phyloP scores from a whole-genome alignment of 2,329 filamentous ascomycete species.

The Setomelanomma holmii region DNA sequence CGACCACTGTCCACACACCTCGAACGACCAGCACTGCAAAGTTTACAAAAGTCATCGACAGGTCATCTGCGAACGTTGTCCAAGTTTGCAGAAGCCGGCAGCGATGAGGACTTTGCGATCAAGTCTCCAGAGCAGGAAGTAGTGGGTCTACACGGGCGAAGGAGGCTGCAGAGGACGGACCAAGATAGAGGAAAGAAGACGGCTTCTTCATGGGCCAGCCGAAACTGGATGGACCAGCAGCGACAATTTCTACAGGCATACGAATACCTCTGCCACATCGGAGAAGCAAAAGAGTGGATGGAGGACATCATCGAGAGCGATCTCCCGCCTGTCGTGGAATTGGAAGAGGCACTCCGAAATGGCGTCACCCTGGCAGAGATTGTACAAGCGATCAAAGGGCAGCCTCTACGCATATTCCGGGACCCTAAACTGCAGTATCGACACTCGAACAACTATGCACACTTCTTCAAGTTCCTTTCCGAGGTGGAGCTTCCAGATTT shows the following conservation, averaged over 20 bases:
- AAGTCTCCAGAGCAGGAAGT: slow-evolving; percentile 83
- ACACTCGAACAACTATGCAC: slow-evolving; percentile 96
- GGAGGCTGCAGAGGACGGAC: slow-evolving; percentile 77
- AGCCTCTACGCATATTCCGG: slow-evolving; percentile 81
- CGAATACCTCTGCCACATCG: slow-evolving; percentile 98
- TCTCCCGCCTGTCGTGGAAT: slow-evolving; percentile 89
- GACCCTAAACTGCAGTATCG: slow-evolving; percentile 86
- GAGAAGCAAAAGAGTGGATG: slow-evolving; percentile 99
- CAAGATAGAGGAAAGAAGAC: slow-evolving; percentile 61
- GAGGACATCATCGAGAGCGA: slow-evolving; percentile 85
- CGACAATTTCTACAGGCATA: slow-evolving; percentile 96
- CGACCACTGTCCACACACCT: slow-evolving; percentile 43
- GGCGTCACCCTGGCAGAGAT: slow-evolving; percentile 95
- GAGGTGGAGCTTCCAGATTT: slow-evolving; percentile 92
- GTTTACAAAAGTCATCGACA: slow-evolving; percentile 86
- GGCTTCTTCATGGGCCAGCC: slow-evolving; percentile 71
- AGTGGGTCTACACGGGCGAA: slow-evolving; percentile 81
- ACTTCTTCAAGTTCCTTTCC: slow-evolving; percentile 93
- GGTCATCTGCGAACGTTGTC: slow-evolving; percentile 88
- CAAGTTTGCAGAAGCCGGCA: slow-evolving; percentile 76
- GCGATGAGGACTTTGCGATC: slow-evolving; percentile 81
- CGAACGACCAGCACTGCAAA: slow-evolving; percentile 70
- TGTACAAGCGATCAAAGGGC: slow-evolving; percentile 83
- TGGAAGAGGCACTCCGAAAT: slow-evolving; percentile 90
- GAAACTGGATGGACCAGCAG: slow-evolving; percentile 99